Evolutionary conservation across 352 stramenopile genomes (phyloP), one percentile per base, ranked within the genome.

Genomic region (Phytophthora pisi): DNA sequence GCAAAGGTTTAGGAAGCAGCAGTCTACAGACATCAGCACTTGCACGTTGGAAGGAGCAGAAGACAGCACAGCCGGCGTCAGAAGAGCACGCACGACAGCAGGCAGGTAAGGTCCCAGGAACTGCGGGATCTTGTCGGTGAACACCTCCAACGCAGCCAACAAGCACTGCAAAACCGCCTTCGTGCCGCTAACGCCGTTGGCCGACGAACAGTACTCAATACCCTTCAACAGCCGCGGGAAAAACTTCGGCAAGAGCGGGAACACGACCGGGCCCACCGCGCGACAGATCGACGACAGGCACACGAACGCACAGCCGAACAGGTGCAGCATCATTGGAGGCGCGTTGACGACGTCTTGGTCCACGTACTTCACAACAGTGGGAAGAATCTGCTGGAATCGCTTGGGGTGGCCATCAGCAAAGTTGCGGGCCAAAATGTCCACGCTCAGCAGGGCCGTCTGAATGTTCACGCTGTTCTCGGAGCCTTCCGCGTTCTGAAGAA

Each of bases 291-390:
- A 94, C 31, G 86, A 92, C 11, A 96, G 66, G 42, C 82, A 93
- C 53, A 96, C 86, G 51, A 92, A 95, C 9, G 87, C 82, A 52
- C 83, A 93, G 34, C 85, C 89, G 52, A 92, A 79, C n/a, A 96
- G 65, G 51, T 96, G 89, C 31, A 93, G 70, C 11, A 65, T 61
- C 61, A 83, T 93, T 1, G 85, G 63, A 13, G 81, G 82, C 9
- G 54, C 67, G 38, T 65, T 88, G 13, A 66, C 45, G n/a, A 80
- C 51, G 42, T 92, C 79, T 46, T 89, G 64, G 26, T 87, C 59
- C 18, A 92, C 75, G 55, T 91, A 94, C 68, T 88, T 90, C 30
- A 94, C 74, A 24, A 96, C 79, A 16, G 86, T 94, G 6, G 84
- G 77, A 10, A 95, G 65, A 24, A 90, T 78, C 20, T 78, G 57